A percentile compares a stretch with the other conserved stretches of the same genome.
Conservation (phyloP, 495 filamentous ascomycete genomes). For the Aspergillus asperescens region DNA sequence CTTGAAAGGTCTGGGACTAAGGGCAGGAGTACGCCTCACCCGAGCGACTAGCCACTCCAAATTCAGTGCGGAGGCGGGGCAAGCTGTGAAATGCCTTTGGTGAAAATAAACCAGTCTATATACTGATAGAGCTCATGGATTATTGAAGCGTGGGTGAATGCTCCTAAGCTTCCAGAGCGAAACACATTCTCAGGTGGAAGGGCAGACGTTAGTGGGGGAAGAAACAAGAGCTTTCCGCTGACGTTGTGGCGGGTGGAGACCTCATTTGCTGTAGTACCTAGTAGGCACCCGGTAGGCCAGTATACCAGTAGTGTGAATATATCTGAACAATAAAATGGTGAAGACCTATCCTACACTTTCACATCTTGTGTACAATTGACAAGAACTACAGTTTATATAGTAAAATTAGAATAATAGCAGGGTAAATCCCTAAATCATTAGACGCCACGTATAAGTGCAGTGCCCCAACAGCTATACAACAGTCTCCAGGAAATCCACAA, state of each 20-base stretch:
- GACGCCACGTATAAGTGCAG: background rate
- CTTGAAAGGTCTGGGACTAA: background rate
- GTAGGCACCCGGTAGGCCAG: too few relatives aligned
- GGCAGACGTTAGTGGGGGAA: background rate
- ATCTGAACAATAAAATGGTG: background rate
- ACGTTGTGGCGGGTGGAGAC: slow-evolving; percentile 8
- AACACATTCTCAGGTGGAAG: background rate
- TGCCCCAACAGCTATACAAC: background rate
- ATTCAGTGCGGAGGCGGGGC: background rate
- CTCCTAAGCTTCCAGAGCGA: background rate
- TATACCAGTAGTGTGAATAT: too few relatives aligned
- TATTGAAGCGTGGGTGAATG: background rate
- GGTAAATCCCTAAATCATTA: background rate
- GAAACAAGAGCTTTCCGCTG: slow-evolving; percentile 7
- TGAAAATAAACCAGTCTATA: background rate
- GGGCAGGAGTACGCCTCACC: background rate
- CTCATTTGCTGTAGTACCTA: background rate
- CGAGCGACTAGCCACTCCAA: background rate
- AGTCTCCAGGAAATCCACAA: background rate
- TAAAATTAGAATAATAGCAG: background rate
- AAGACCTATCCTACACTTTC: too few relatives aligned
- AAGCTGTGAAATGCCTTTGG: background rate
- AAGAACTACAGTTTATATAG: too few relatives aligned
- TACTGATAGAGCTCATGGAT: background rate
- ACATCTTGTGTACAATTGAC: too few relatives aligned